A percentile compares a stretch with the other conserved stretches of the same genome.
Evolutionary conservation across 306 rosid species (phyloP).

Genomic region (Citrullus amarus): DNA sequence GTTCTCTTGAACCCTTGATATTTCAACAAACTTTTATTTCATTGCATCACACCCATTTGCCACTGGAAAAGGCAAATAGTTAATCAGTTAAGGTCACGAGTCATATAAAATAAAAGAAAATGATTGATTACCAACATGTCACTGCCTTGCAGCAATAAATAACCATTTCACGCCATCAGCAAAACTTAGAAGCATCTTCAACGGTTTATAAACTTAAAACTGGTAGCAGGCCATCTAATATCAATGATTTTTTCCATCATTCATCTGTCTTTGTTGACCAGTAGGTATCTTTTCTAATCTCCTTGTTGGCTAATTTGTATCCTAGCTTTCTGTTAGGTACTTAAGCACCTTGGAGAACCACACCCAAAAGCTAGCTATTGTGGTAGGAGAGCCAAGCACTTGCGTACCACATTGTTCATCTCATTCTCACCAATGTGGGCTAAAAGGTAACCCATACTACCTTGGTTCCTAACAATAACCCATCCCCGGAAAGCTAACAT

Average conservation of each 20-base stretch:
- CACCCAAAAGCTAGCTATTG: too few species aligned
- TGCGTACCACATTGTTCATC: too few species aligned
- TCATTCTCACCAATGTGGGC: too few species aligned
- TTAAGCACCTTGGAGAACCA: too few species aligned
- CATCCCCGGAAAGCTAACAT: too few species aligned
- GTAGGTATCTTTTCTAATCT: not conserved
- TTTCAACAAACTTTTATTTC: not conserved
- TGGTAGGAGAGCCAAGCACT: too few species aligned
- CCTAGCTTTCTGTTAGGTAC: not conserved
- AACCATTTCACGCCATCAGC: not conserved
- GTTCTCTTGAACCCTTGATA: not conserved
- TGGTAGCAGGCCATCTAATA: not conserved
- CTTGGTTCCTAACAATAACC: too few species aligned
- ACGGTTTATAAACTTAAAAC: not conserved
- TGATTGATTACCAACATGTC: not conserved
- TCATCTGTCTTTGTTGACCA: not conserved
- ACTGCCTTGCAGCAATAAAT: not conserved
- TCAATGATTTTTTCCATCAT: not conserved
- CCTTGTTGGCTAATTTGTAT: not conserved
- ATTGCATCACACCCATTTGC: not conserved
- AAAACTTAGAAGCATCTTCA: not conserved
- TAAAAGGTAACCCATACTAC: too few species aligned
- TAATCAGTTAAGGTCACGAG: not conserved
- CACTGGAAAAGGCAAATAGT: not conserved
- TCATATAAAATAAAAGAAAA: not conserved